A percentile compares a stretch with the other conserved stretches of the same genome.
phyloP scores from a whole-genome alignment of 2,329 filamentous ascomycete genomes.

The Epichloe glyceriae region DNA sequence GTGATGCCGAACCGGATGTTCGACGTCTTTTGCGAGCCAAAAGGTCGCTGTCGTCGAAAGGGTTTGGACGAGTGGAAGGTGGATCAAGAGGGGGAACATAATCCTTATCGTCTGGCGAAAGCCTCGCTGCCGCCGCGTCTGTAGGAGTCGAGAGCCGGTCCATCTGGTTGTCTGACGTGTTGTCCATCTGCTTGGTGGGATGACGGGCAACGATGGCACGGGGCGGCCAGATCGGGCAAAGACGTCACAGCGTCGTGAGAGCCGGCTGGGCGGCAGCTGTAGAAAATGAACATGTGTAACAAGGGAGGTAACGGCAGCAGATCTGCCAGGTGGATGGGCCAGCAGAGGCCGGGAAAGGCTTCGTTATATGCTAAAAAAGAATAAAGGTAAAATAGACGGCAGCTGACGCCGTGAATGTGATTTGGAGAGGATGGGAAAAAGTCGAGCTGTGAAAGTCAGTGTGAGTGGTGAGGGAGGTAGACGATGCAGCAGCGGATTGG shows the following conservation, averaged over 20 bases:
- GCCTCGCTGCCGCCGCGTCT: slow-evolving; percentile 30
- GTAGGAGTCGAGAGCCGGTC: slow-evolving; percentile 35
- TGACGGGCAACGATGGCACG: slow-evolving; percentile 13
- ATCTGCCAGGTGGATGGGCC: background rate
- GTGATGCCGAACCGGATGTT: slow-evolving; percentile 43
- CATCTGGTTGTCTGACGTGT: slow-evolving; percentile 27
- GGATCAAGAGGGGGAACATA: slow-evolving; percentile 40
- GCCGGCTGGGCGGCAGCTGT: slow-evolving; percentile 39
- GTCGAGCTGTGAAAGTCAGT: background rate
- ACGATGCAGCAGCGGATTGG: slow-evolving; percentile 19
- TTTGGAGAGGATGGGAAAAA: background rate
- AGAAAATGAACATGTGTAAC: slow-evolving; percentile 45
- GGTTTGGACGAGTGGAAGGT: slow-evolving; percentile 49
- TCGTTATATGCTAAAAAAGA: background rate
- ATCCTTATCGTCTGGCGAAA: slow-evolving; percentile 32
- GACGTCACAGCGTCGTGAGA: slow-evolving; percentile 38
- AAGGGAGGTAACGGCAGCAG: slow-evolving; percentile 11
- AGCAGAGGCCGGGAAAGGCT: background rate
- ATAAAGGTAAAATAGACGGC: background rate
- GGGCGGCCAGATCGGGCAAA: slow-evolving; percentile 30
- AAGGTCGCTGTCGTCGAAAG: slow-evolving; percentile 46
- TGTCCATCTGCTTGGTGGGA: slow-evolving; percentile 4
- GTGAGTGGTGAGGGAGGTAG: slow-evolving; percentile 4
- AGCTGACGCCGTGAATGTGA: slow-evolving; percentile 1
- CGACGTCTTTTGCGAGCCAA: slow-evolving; percentile 49